Percentiles rank a stretch among this genome's conserved stretches.
Conservation (phyloP, 2,329 filamentous ascomycete species). For the Cladosporium sp. region DNA sequence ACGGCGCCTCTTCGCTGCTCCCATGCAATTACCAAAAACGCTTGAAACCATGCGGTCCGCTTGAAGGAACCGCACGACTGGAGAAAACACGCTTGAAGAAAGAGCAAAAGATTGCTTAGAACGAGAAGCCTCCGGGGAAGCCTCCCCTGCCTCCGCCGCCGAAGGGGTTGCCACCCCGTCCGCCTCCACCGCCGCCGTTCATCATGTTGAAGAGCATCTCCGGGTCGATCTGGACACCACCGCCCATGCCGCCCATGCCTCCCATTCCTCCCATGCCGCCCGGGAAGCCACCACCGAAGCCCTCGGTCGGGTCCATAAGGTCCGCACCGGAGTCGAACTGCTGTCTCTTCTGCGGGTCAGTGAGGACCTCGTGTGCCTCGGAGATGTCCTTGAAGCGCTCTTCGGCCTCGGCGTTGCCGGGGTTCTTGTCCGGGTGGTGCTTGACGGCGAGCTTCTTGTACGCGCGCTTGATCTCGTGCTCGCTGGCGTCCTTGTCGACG, state of each 20-base stretch:
- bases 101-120: not conserved
- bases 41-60: too few species aligned
- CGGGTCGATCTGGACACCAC: slow-evolving; percentile 56
- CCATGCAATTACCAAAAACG: too few species aligned
- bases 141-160: not conserved
- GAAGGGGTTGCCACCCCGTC: slow-evolving; percentile 19
- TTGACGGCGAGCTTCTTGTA: slow-evolving; percentile 92
- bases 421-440: slow-evolving; percentile 97
- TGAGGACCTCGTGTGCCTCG: slow-evolving; percentile 93
- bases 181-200: slow-evolving; percentile 50
- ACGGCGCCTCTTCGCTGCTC: too few species aligned
- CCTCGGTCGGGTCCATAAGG: slow-evolving; percentile 78
- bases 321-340: slow-evolving; percentile 91
- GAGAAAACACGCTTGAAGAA: too few species aligned
- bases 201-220: slow-evolving; percentile 82
- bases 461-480: slow-evolving; percentile 87
- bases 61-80: too few species aligned
- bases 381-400: slow-evolving; percentile 96
- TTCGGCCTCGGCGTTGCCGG: slow-evolving; percentile 73
- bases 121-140: slow-evolving; percentile 6
- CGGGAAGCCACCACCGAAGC: slow-evolving; percentile 63
- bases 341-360: slow-evolving; percentile 87
- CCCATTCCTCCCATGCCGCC: slow-evolving; percentile 27
- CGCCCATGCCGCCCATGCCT: slow-evolving; percentile 37
- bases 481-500: slow-evolving; percentile 75